A percentile compares a stretch with the other conserved stretches of the same genome.
phyloP scores from a whole-genome alignment of 768 basidiomycete genomes.

The Strobilomyces dryophilus region DNA sequence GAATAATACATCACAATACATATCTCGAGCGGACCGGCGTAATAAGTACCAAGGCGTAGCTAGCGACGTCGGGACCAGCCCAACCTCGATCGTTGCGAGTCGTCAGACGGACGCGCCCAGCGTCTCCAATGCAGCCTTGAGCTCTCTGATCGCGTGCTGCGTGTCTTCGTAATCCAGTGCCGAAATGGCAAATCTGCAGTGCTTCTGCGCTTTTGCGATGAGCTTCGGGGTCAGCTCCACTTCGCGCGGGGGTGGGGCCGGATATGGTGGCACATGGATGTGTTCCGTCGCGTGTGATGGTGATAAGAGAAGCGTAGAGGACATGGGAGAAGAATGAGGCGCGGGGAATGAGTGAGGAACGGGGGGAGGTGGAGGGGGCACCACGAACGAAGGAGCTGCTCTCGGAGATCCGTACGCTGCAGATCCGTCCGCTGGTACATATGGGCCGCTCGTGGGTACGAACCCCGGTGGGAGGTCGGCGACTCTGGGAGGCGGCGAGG shows the following conservation, averaged over 20 bases:
- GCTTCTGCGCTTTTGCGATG: conserved; percentile 81
- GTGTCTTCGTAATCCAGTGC: conserved; percentile 95
- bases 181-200: conserved; percentile 89
- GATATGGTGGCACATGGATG: conserved; percentile 16
- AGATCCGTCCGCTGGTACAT: conserved; percentile 10
- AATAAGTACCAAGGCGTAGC: conserved; percentile 4
- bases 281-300: not conserved
- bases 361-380: conserved; percentile 19
- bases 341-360: conserved; percentile 9
- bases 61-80: conserved; percentile 4
- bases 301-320: conserved; percentile 4
- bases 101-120: conserved; percentile 47
- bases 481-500: conserved; percentile 16
- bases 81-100: not conserved
- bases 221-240: conserved; percentile 57
- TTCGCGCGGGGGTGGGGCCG: conserved; percentile 18
- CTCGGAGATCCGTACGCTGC: conserved; percentile 7
- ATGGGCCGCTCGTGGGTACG: conserved; percentile 22
- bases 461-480: conserved; percentile 27
- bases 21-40: not conserved
- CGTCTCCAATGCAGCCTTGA: conserved; percentile 67
- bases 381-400: conserved; percentile 4
- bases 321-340: conserved; percentile 3
- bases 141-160: conserved; percentile 80
- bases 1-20: not conserved